Evolutionary conservation across 805 yeast species (phyloP), one percentile per base, ranked within the genome.

Genomic region (Jamesozyma gamospora): DNA sequence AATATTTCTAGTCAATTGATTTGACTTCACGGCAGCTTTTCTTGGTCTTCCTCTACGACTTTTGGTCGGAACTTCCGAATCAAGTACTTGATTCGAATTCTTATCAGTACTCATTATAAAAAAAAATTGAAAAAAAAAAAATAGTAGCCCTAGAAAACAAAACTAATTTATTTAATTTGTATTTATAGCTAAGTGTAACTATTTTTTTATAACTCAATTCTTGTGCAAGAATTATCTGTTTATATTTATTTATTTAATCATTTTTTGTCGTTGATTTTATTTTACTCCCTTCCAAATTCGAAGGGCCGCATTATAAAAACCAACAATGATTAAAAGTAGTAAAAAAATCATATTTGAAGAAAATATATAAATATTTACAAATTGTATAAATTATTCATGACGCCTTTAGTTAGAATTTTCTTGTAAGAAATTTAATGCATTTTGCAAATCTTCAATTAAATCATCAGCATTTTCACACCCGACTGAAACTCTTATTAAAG

Each of bases 381-480:
- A 7, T 8, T 8, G 11, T 8, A n/a, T 28, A 28, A 28, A n/a
- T n/a, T 6, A 21, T 21, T 21, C 18, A 15, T 4, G 5, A 17
- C 4, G 4, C 6, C 4, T 29, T 16, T 29, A 29, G 16, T 29
- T 17, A n/a, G n/a, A 5, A n/a, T 25, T 30, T 11, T 41, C 33
- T 29, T 48, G 49, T 24, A 53, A 40, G 13, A 34, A 21, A 39
- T 40, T 24, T n/a, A 82, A 57, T 6, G 83, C 90, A n/a, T 59
- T 61, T n/a, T 64, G 68, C 13, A 88, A 64, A 55, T 90, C 96
- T 0, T 61, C 70, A 37, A 86, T 82, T 50, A 88, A 67, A 53
- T 88, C 96, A 3, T 81, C 72, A 3, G 75, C 66, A 49, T 81
- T 73, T 58, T 88, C 96, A 35, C 79, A 70, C 17, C 96, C 97